Conservation (phyloP, 352 stramenopile genomes). For the Phytophthora sojae region DNA sequence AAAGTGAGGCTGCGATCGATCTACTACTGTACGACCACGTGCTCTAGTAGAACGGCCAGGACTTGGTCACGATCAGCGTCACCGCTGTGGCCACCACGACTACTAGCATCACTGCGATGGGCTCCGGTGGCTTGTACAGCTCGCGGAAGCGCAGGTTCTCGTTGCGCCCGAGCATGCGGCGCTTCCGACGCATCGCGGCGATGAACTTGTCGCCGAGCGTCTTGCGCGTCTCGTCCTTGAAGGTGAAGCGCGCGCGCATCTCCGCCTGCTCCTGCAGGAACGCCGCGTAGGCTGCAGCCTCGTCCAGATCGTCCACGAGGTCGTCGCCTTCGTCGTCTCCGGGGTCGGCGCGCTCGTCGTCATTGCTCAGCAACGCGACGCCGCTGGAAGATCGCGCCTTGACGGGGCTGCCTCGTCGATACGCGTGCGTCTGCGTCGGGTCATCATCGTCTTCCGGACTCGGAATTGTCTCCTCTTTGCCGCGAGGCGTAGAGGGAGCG, state of each 20-base stretch:
- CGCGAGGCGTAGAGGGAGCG: background rate
- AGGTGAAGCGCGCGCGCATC: slow-evolving; percentile 56
- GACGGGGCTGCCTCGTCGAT: slow-evolving; percentile 31
- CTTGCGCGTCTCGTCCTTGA: slow-evolving; percentile 51
- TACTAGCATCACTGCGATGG: slow-evolving; percentile 64
- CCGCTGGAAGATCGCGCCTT: slow-evolving; percentile 25
- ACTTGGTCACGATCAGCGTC: slow-evolving; percentile 77
- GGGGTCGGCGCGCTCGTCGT: slow-evolving; percentile 16
- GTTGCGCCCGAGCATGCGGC: slow-evolving; percentile 67
- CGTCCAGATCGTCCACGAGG: slow-evolving; percentile 40
- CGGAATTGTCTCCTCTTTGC: slow-evolving; percentile 6
- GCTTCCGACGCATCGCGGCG: slow-evolving; percentile 63
- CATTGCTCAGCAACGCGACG: slow-evolving; percentile 5
- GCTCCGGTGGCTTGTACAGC: slow-evolving; percentile 75
- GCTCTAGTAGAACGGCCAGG: slow-evolving; percentile 78
- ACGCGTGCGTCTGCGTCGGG: slow-evolving; percentile 19
- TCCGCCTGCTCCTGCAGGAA: slow-evolving; percentile 48
- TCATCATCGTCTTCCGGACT: slow-evolving; percentile 3
- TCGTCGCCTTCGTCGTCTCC: slow-evolving; percentile 42
- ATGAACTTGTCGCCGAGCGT: slow-evolving; percentile 49
- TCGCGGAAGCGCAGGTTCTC: slow-evolving; percentile 84
- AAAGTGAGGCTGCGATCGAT: background rate
- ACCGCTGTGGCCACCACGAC: slow-evolving; percentile 63
- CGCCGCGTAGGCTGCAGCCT: slow-evolving; percentile 40
- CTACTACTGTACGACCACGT: background rate